A percentile compares a stretch with the other conserved stretches of the same genome.
These are phyloP conservation scores for Candida qinlingensis DNA, from an alignment of 805 yeast genomes.

Conservation along the genomic window DNA sequence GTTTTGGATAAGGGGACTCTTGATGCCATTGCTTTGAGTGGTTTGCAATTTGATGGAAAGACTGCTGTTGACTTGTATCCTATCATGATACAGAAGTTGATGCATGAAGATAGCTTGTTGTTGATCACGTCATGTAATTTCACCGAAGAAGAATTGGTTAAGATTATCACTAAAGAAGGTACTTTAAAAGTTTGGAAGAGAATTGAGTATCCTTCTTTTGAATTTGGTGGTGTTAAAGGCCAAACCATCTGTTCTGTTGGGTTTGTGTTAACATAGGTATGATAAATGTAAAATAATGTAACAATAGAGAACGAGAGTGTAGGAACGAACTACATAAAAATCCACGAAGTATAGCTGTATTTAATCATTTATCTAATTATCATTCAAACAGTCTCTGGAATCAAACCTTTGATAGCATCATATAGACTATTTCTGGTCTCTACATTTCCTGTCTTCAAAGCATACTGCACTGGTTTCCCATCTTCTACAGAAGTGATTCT, in stretches of 20 bases:
- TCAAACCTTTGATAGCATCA: slow-evolving; percentile 38
- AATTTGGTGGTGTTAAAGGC: slow-evolving; percentile 88
- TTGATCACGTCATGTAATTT: slow-evolving; percentile 92
- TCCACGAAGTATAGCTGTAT: too few species aligned
- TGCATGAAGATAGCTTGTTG: slow-evolving; percentile 53
- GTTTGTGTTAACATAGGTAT: slow-evolving; percentile 38
- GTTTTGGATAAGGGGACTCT: slow-evolving; percentile 92
- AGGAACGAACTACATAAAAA: too few species aligned
- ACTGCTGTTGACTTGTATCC: slow-evolving; percentile 61
- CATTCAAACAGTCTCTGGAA: slow-evolving; percentile 16
- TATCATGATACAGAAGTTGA: slow-evolving; percentile 45
- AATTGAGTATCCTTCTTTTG: slow-evolving; percentile 73
- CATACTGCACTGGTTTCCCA: slow-evolving; percentile 74
- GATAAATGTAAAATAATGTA: background rate
- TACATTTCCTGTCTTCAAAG: slow-evolving; percentile 63
- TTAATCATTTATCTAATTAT: too few species aligned
- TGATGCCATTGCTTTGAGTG: slow-evolving; percentile 92
- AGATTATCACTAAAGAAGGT: slow-evolving; percentile 39
- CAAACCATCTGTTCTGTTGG: slow-evolving; percentile 85
- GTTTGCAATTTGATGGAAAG: slow-evolving; percentile 39
- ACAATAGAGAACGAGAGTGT: too few species aligned
- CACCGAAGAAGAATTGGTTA: slow-evolving; percentile 69
- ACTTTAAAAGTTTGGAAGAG: slow-evolving; percentile 53
- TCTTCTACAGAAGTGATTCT: slow-evolving; percentile 64
- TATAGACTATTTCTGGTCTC: slow-evolving; percentile 55